Conservation (phyloP, 805 yeast genomes). For the Lipomyces japonicus region DNA sequence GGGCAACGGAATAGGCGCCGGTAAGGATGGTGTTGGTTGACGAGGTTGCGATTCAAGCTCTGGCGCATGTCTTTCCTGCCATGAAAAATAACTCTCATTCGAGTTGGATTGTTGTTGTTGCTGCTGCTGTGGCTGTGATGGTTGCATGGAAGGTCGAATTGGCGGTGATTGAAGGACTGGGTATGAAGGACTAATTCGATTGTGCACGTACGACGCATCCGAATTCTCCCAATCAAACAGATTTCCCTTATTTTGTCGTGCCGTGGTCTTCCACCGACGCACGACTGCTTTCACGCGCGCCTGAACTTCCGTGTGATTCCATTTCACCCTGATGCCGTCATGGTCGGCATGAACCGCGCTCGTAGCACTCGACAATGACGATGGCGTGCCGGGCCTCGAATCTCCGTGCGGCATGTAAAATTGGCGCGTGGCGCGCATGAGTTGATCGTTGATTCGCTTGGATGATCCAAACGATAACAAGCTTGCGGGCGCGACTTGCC, state of each 20-base stretch:
- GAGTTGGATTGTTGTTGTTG: no score
- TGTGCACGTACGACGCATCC: constrained; percentile 6
- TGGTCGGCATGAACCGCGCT: constrained; percentile 8
- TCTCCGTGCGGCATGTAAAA: constrained; percentile 17
- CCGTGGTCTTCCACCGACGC: constrained; percentile 11
- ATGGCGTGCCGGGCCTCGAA: constrained; percentile 21
- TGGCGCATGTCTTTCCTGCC: no score
- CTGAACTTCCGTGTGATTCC: constrained; percentile 17
- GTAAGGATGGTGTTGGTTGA: no score
- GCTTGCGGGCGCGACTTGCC: constrained; percentile 4
- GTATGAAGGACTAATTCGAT: background rate
- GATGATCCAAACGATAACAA: constrained; percentile 11
- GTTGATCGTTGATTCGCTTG: background rate
- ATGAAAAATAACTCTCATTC: no score
- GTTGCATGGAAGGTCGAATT: background rate
- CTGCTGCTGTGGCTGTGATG: background rate
- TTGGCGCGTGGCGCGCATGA: constrained; percentile 32
- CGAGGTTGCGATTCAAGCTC: no score
- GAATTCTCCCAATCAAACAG: constrained; percentile 24
- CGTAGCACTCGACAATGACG: background rate
- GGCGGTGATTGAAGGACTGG: background rate
- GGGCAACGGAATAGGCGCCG: no score
- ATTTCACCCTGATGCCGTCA: constrained; percentile 16
- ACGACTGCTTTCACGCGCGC: constrained; percentile 20
- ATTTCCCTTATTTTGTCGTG: background rate